Conservation (phyloP, 23 red algal genomes). For the Agarophyton chilense region DNA sequence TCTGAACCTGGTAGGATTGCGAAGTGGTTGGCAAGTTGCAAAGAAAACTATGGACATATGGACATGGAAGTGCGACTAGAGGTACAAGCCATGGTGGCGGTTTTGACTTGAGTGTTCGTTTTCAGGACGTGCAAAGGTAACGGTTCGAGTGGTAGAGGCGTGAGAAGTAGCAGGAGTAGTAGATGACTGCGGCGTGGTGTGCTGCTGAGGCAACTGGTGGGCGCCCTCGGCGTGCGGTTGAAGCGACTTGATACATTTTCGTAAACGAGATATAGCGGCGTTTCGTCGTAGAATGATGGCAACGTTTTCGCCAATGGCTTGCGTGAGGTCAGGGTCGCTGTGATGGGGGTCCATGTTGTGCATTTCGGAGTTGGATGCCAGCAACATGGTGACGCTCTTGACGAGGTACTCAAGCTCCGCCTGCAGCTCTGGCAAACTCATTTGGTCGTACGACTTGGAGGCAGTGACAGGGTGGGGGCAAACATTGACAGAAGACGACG, state of each 20-base stretch:
- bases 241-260: not conserved
- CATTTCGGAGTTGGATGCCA: slow-evolving; percentile 48
- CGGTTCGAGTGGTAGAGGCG: not conserved
- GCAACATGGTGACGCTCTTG: slow-evolving; percentile 40
- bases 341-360: slow-evolving; percentile 34
- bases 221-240: not conserved
- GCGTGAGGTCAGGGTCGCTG: slow-evolving; percentile 36
- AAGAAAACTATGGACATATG: no score
- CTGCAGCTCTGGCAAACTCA: slow-evolving; percentile 42
- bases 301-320: slow-evolving; percentile 61
- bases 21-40: no score
- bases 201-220: not conserved
- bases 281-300: slow-evolving; percentile 30
- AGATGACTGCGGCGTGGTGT: not conserved
- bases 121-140: slow-evolving; percentile 7
- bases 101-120: not conserved
- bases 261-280: not conserved
- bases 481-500: not conserved
- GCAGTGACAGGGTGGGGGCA: not conserved
- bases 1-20: no score
- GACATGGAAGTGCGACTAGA: not conserved
- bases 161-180: no score
- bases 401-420: slow-evolving; percentile 4
- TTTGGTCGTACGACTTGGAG: slow-evolving; percentile 7
- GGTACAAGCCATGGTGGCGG: not conserved